Evolutionary conservation across 345 rosid species (phyloP).

Genomic region (Citropsis articulata): DNA sequence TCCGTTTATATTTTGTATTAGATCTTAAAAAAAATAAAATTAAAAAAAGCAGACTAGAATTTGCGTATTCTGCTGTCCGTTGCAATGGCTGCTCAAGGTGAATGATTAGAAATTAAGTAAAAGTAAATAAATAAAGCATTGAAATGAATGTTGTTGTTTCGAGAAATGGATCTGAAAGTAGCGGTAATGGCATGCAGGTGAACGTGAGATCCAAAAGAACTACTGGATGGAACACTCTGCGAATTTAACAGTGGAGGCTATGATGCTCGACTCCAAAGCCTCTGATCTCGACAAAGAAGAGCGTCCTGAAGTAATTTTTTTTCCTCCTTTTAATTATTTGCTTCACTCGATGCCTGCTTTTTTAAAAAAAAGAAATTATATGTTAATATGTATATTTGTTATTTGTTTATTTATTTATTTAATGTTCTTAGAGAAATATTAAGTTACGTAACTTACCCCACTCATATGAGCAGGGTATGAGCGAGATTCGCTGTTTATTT

Average conservation of each 20-base stretch:
- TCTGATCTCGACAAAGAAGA: constrained; percentile 96
- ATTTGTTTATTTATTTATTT: too few relatives aligned
- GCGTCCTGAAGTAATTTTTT: constrained; percentile 69
- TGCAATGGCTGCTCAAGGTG: constrained; percentile 55
- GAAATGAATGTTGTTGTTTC: too few relatives aligned
- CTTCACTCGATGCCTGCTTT: background rate
- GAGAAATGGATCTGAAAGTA: constrained; percentile 1
- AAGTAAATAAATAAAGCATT: too few relatives aligned
- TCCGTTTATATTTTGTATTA: background rate
- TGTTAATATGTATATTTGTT: too few relatives aligned
- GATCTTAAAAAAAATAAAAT: background rate
- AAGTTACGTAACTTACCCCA: too few relatives aligned
- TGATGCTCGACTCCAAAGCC: constrained; percentile 97
- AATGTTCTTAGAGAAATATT: too few relatives aligned
- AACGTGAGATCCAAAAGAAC: constrained; percentile 67
- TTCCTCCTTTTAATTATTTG: background rate
- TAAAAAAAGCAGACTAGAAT: background rate
- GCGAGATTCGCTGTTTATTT: too few relatives aligned
- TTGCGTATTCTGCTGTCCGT: background rate
- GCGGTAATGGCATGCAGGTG: constrained; percentile 45
- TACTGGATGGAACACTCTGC: constrained; percentile 84
- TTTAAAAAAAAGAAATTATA: too few relatives aligned
- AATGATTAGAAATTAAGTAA: background rate
- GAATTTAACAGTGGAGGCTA: constrained; percentile 74
- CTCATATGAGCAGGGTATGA: too few relatives aligned